phyloP scores from a whole-genome alignment of 768 basidiomycete species.

The Russula vinacea region DNA sequence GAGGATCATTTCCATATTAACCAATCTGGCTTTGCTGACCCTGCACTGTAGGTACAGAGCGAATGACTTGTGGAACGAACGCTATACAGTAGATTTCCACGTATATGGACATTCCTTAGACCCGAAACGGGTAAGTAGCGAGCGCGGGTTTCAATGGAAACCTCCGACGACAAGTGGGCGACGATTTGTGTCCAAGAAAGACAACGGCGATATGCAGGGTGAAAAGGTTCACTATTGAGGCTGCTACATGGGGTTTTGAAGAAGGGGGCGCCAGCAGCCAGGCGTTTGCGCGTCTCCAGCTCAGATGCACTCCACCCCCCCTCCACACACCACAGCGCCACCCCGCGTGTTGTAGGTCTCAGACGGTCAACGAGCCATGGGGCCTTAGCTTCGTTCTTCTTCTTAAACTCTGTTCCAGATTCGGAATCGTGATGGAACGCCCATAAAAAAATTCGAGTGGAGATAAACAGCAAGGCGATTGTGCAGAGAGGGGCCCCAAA shows the following conservation, averaged over 20 bases:
- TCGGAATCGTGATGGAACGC: slow-evolving; percentile 8
- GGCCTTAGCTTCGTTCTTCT: background rate
- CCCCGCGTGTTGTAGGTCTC: background rate
- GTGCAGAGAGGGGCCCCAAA: background rate
- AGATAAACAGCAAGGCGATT: slow-evolving; percentile 4
- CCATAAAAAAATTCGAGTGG: slow-evolving; percentile 10
- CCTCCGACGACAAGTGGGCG: slow-evolving; percentile 7
- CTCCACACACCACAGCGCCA: slow-evolving; percentile 7
- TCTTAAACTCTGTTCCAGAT: slow-evolving; percentile 18
- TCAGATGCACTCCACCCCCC: background rate
- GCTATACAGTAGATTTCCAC: background rate
- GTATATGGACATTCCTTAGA: slow-evolving; percentile 1
- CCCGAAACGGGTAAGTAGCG: background rate
- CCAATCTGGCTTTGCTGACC: slow-evolving; percentile 4
- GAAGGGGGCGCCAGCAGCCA: background rate
- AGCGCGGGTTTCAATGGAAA: slow-evolving; percentile 18
- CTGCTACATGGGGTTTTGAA: background rate
- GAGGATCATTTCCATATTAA: slow-evolving; percentile 5
- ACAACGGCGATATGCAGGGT: slow-evolving; percentile 19
- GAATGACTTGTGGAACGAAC: too few species aligned
- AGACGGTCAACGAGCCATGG: background rate
- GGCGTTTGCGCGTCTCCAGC: slow-evolving; percentile 3
- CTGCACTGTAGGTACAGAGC: too few species aligned
- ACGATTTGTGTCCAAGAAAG: slow-evolving; percentile 7
- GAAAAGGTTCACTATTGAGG: background rate